Base-by-base conservation (phyloP, 1,284 basidiomycete genomes). In the Rhodotorula sp. region DNA sequence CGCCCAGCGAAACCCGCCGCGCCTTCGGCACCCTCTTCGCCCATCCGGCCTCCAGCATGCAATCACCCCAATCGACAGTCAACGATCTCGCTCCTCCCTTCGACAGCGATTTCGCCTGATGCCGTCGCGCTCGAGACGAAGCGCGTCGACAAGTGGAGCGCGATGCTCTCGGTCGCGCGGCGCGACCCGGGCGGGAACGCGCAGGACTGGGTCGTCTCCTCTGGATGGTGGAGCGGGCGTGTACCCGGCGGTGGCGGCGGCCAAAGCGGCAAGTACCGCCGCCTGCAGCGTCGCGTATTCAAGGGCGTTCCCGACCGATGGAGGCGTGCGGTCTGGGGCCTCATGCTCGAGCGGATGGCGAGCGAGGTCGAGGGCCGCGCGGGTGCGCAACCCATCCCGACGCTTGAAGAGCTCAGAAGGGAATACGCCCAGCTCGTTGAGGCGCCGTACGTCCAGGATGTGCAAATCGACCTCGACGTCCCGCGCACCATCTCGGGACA, bases 391-490 rank as follows among this genome's bases (percentile, higher is more conserved):
- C 44, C 44, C 13, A 19, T 44, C 13, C 67, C 69, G 55, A 70
- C 66, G 1, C 60, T 77, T 57, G 66, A 69, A 44, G 62, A 70
- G n/a, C 58, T 77, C 57, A 58, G 73, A 37, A 54, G 69, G 32
- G 86, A 89, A 66, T 94, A 94, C 81, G 81, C 82, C 37, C 81
- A 81, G 55, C 85, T 85, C 17, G 81, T 94, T 71, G 91, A 93
- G 60, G 87, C 87, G 73, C 90, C 94, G 21, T 94, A 91, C 59
- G 86, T 85, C 13, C 94, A 93, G 81, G 97, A 99, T 80, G 89
- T 98, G 36, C 97, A 99, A 84, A 99, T 99, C 78, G 97, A 99
- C 83, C 85, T 99, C 76, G 97, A 99, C 79, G 95, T 99, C 0
- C 97, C 97, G 9, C 84, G 97, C 78, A 99, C 97, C 19, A 97